A percentile compares a stretch with the other conserved stretches of the same genome.
phyloP scores from a whole-genome alignment of 768 basidiomycete genomes.

The Trametes gibbosa region DNA sequence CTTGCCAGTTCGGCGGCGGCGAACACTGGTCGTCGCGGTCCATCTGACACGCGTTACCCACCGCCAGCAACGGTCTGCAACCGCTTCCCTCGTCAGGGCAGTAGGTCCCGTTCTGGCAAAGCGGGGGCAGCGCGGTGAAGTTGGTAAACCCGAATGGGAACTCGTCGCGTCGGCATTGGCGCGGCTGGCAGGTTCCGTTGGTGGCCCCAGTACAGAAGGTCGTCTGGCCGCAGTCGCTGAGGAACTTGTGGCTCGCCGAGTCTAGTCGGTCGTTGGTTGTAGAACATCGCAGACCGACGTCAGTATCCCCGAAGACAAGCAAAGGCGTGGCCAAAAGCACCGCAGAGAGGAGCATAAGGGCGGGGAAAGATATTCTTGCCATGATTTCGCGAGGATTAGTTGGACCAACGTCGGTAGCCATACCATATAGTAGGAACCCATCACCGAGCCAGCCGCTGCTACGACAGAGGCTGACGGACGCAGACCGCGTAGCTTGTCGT shows the following conservation, averaged over 20 bases:
- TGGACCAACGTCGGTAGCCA: too few relatives aligned
- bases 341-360: not conserved
- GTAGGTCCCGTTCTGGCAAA: constrained; percentile 52
- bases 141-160: constrained; percentile 52
- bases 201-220: constrained; percentile 49
- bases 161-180: constrained; percentile 58
- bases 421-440: too few relatives aligned
- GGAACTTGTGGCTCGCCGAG: constrained; percentile 51
- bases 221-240: constrained; percentile 58
- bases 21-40: constrained; percentile 60
- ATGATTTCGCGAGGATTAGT: too few relatives aligned
- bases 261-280: constrained; percentile 51
- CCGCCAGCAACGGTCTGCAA: constrained; percentile 41
- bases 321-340: constrained; percentile 1
- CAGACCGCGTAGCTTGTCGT: too few relatives aligned
- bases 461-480: too few relatives aligned
- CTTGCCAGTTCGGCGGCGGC: constrained; percentile 39
- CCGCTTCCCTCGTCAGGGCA: constrained; percentile 68
- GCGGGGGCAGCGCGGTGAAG: constrained; percentile 43
- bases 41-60: constrained; percentile 54
- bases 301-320: not conserved
- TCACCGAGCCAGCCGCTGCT: too few relatives aligned
- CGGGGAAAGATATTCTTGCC: too few relatives aligned
- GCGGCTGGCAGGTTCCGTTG: constrained; percentile 42
- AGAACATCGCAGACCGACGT: constrained; percentile 33